A percentile compares a stretch with the other conserved stretches of the same genome.
These are phyloP conservation scores for Abrus pulchellus DNA, from an alignment of 306 rosid species.

Conservation along the genomic window DNA sequence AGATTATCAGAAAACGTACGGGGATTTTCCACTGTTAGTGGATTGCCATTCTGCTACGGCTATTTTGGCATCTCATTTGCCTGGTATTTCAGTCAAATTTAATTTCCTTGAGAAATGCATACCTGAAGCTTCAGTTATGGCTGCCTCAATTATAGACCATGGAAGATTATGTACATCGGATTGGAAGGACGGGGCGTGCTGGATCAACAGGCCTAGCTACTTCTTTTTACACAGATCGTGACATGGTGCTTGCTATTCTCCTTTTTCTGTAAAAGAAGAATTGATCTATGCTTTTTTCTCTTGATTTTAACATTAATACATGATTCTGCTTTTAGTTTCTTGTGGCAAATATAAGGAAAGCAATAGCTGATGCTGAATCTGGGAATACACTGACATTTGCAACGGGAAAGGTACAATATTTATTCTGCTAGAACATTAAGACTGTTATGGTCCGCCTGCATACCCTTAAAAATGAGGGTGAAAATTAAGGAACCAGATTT, in stretches of 20 bases:
- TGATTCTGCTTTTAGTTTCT: conserved; percentile 65
- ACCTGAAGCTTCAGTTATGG: conserved; percentile 82
- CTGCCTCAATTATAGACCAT: conserved; percentile 89
- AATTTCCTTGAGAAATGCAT: conserved; percentile 68
- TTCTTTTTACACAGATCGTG: conserved; percentile 84
- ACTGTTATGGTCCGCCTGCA: conserved; percentile 14
- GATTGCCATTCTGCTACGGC: conserved; percentile 55
- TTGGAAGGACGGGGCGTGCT: conserved; percentile 94
- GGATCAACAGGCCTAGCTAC: conserved; percentile 86
- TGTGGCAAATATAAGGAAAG: conserved; percentile 84
- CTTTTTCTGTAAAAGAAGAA: not conserved
- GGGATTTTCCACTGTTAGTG: conserved; percentile 36
- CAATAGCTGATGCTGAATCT: conserved; percentile 79
- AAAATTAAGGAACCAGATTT: not conserved
- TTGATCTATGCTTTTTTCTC: conserved; percentile 19
- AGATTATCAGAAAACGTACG: conserved; percentile 37
- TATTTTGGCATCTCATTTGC: conserved; percentile 57
- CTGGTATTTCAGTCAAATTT: conserved; percentile 60
- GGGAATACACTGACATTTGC: conserved; percentile 77
- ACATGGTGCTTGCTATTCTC: conserved; percentile 61
- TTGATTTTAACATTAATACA: conserved; percentile 40
- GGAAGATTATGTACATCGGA: conserved; percentile 96
- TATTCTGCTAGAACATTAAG: conserved; percentile 2
- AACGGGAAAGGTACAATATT: conserved; percentile 75
- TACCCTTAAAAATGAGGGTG: not conserved